A percentile compares a stretch with the other conserved stretches of the same genome.
phyloP scores from a whole-genome alignment of 139 green algal genomes.

The Chlamydomonas asymmetrica region DNA sequence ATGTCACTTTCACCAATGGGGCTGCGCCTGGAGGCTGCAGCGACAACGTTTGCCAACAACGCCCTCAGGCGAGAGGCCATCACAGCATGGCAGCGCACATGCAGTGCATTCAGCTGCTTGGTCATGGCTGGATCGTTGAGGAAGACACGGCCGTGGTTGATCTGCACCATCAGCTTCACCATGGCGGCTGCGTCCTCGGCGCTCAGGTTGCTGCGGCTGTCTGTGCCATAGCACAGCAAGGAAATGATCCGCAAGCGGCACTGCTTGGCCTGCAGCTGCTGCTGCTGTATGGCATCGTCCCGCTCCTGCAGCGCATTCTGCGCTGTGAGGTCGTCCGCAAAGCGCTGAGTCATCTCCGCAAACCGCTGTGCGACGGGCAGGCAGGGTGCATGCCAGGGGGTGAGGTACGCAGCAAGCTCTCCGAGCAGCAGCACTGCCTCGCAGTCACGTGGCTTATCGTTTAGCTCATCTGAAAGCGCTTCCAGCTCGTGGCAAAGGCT shows the following conservation, averaged over 20 bases:
- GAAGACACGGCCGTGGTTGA: slow-evolving; percentile 44
- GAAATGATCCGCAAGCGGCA: slow-evolving; percentile 17
- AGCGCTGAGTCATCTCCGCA: slow-evolving; percentile 35
- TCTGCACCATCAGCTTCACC: slow-evolving; percentile 28
- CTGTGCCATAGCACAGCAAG: slow-evolving; percentile 26
- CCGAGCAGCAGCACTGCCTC: slow-evolving; percentile 46
- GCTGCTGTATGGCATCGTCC: not conserved
- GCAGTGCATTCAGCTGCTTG: slow-evolving; percentile 10
- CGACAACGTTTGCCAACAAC: not conserved
- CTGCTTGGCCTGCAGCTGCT: slow-evolving; percentile 32
- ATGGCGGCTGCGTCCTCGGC: slow-evolving; percentile 9
- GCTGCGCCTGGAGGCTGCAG: not conserved
- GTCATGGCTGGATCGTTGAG: not conserved
- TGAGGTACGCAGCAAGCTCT: slow-evolving; percentile 46
- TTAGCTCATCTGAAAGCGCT: slow-evolving; percentile 36
- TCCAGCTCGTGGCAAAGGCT: slow-evolving; percentile 28
- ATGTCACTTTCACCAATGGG: too few relatives aligned
- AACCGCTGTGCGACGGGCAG: slow-evolving; percentile 32
- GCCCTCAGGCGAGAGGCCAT: slow-evolving; percentile 1
- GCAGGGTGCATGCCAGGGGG: slow-evolving; percentile 7
- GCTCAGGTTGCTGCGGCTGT: not conserved
- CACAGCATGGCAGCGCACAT: slow-evolving; percentile 23
- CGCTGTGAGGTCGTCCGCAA: slow-evolving; percentile 26
- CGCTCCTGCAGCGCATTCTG: not conserved
- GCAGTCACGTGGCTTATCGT: slow-evolving; percentile 29